phyloP scores from a whole-genome alignment of 306 rosid genomes.

The Fagus sylvatica region DNA sequence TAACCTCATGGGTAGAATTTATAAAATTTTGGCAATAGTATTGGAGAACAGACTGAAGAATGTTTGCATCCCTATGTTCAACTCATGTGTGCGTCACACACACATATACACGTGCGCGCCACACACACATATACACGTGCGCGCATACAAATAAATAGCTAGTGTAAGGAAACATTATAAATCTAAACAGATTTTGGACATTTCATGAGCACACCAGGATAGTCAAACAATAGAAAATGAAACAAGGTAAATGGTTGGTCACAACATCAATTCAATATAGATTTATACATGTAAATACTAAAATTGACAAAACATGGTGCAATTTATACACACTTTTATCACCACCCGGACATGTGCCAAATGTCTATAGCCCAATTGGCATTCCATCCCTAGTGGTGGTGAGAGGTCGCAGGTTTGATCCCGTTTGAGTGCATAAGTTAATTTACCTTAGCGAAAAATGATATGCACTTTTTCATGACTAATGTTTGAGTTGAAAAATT shows the following conservation, averaged over 20 bases:
- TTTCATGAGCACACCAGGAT: neutral
- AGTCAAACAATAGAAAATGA: neutral
- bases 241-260: neutral
- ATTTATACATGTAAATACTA: neutral
- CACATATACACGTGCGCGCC: neutral
- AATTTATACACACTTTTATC: too few species aligned
- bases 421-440: too few species aligned
- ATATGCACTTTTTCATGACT: too few species aligned
- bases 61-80: neutral
- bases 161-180: neutral
- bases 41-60: neutral
- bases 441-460: too few species aligned
- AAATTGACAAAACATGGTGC: neutral
- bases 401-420: too few species aligned
- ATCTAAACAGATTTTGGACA: neutral
- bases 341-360: too few species aligned
- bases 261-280: neutral
- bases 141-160: neutral
- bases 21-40: neutral
- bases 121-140: neutral
- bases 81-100: neutral
- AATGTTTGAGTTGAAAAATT: too few species aligned
- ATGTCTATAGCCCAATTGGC: too few species aligned
- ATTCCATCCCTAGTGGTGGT: too few species aligned
- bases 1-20: neutral